These are phyloP conservation scores for Seiridium unicorne DNA, from an alignment of 2,329 filamentous ascomycete genomes.

Conservation along the genomic window DNA sequence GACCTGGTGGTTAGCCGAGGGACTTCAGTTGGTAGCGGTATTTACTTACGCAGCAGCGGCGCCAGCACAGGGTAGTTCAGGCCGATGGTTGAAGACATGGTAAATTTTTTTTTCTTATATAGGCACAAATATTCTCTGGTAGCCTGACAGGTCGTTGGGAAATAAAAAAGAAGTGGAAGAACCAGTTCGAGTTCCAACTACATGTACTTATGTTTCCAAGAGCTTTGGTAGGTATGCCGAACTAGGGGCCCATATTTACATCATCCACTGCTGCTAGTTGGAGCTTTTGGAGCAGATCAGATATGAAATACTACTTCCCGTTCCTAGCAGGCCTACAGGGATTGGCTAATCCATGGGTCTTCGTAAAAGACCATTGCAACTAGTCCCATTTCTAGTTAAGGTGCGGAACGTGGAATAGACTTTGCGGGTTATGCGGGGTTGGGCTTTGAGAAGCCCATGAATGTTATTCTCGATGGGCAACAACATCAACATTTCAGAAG, in stretches of 20 bases:
- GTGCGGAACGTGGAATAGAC: too few relatives aligned
- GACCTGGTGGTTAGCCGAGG: background rate
- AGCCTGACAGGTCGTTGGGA: too few relatives aligned
- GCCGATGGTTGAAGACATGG: conserved; percentile 8
- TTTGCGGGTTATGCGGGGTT: too few relatives aligned
- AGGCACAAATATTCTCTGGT: background rate
- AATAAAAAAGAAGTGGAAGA: too few relatives aligned
- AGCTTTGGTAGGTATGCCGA: background rate
- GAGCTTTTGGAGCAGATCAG: background rate
- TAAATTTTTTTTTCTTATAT: background rate
- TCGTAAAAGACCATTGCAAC: background rate
- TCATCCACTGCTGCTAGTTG: conserved; percentile 1
- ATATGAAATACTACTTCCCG: background rate
- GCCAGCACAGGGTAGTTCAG: conserved; percentile 12
- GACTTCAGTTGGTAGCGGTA: too few relatives aligned
- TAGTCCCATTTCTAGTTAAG: too few relatives aligned
- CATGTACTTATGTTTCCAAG: background rate
- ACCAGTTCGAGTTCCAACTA: too few relatives aligned
- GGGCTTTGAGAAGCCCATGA: too few relatives aligned
- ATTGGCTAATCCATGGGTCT: background rate
- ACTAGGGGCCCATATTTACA: background rate
- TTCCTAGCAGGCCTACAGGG: background rate
- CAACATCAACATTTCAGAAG: too few relatives aligned
- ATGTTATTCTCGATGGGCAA: too few relatives aligned
- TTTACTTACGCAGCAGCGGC: conserved; percentile 7